phyloP scores from a whole-genome alignment of 495 filamentous ascomycete species.

The Penicillium soppii region DNA sequence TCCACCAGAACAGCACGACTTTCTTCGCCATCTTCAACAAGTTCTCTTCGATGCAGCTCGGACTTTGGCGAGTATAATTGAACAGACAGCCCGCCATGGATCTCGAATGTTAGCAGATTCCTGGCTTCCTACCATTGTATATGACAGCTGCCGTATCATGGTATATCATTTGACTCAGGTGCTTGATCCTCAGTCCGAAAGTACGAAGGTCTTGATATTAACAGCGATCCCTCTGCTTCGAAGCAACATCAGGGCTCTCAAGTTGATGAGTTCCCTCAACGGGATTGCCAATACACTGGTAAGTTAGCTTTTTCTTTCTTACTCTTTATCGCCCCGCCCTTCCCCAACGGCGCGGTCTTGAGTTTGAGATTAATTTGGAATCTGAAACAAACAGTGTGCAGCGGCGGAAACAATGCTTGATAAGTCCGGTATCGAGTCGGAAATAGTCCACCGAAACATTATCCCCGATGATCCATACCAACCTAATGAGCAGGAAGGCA shows the following conservation, averaged over 20 bases:
- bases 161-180: constrained; percentile 34
- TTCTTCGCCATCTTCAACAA: constrained; percentile 21
- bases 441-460: constrained; percentile 24
- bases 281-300: constrained; percentile 23
- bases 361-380: not conserved
- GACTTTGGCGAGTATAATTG: constrained; percentile 27
- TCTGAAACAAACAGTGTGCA: constrained; percentile 6
- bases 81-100: constrained; percentile 25
- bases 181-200: constrained; percentile 21
- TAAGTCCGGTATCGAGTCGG: constrained; percentile 28
- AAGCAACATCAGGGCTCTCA: constrained; percentile 28
- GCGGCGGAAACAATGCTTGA: constrained; percentile 32
- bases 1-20: constrained; percentile 25
- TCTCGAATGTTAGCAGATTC: constrained; percentile 28
- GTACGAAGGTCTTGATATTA: constrained; percentile 18
- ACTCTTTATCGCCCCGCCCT: not conserved
- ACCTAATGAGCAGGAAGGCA: constrained; percentile 14
- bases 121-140: constrained; percentile 36
- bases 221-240: constrained; percentile 24
- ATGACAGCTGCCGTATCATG: constrained; percentile 35
- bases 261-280: constrained; percentile 24
- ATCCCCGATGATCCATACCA: constrained; percentile 33
- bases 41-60: constrained; percentile 29
- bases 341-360: not conserved
- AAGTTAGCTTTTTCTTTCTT: not conserved